Percentiles rank a stretch among this genome's conserved stretches.
Conservation (phyloP, 163 green algal genomes). For the Trebouxiophyceae sp. region DNA sequence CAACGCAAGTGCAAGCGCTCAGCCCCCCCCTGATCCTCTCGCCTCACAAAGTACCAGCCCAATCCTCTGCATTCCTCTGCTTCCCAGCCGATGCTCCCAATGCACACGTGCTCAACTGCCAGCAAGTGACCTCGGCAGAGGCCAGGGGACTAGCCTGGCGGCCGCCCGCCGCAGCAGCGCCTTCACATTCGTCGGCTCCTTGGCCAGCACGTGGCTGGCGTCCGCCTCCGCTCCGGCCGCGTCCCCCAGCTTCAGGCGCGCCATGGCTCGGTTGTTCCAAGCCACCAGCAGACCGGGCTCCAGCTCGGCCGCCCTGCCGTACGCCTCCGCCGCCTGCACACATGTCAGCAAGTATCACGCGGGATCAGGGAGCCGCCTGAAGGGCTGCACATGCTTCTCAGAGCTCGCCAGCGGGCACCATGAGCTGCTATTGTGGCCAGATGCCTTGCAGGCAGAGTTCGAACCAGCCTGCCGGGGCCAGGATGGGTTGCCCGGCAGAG, state of each 20-base stretch:
- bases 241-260: constrained; percentile 50
- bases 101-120: not conserved
- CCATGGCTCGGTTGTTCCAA: constrained; percentile 66
- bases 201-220: constrained; percentile 37
- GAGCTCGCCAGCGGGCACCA: too few relatives aligned
- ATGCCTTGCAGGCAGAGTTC: too few relatives aligned
- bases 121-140: not conserved
- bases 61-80: not conserved
- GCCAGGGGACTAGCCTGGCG: constrained; percentile 24
- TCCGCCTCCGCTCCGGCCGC: constrained; percentile 44
- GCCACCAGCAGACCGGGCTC: constrained; percentile 35
- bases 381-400: too few relatives aligned
- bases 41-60: not conserved
- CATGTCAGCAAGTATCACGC: too few relatives aligned
- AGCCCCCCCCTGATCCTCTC: not conserved
- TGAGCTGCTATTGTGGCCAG: too few relatives aligned
- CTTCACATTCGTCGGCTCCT: constrained; percentile 62
- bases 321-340: constrained; percentile 24
- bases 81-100: not conserved
- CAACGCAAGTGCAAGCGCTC: not conserved
- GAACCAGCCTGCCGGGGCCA: too few relatives aligned
- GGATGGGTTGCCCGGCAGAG: too few relatives aligned
- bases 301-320: constrained; percentile 41
- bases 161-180: constrained; percentile 56
- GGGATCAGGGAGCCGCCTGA: too few relatives aligned